Conservation (phyloP, 2,329 filamentous ascomycete genomes). For the Coleophoma eucalyptorum region DNA sequence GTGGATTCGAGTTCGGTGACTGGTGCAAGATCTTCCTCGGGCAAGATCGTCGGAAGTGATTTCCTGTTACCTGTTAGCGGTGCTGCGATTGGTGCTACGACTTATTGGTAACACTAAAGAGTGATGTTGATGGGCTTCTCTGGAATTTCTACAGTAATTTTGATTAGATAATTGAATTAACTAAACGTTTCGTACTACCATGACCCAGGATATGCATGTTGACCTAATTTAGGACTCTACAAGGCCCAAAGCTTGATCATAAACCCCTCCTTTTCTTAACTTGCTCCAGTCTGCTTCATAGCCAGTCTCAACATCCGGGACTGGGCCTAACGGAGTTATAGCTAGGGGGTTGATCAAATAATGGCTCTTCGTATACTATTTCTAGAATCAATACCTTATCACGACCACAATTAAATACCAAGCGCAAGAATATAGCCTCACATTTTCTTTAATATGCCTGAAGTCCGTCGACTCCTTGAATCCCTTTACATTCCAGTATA, state of each 20-base stretch:
- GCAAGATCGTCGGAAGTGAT: constrained; percentile 35
- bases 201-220: too few species aligned
- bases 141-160: too few species aligned
- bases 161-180: too few species aligned
- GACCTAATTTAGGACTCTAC: too few species aligned
- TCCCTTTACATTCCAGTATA: constrained; percentile 61
- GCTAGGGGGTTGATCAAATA: constrained; percentile 59
- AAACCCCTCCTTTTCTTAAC: constrained; percentile 13
- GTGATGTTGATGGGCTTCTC: too few species aligned
- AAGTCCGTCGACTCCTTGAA: constrained; percentile 40
- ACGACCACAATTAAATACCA: not conserved
- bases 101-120: constrained; percentile 12
- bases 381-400: constrained; percentile 31
- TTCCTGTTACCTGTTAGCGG: constrained; percentile 37
- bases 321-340: constrained; percentile 81
- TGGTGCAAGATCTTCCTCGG: constrained; percentile 31
- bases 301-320: constrained; percentile 74
- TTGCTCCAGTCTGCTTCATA: constrained; percentile 59
- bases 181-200: too few species aligned
- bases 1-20: constrained; percentile 30
- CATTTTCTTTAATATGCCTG: constrained; percentile 46
- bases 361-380: constrained; percentile 83
- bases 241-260: not conserved
- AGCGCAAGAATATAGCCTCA: constrained; percentile 2
- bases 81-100: constrained; percentile 35